Evolutionary conservation across 805 yeast genomes (phyloP).

Genomic region (Barnettozyma botsteinii): DNA sequence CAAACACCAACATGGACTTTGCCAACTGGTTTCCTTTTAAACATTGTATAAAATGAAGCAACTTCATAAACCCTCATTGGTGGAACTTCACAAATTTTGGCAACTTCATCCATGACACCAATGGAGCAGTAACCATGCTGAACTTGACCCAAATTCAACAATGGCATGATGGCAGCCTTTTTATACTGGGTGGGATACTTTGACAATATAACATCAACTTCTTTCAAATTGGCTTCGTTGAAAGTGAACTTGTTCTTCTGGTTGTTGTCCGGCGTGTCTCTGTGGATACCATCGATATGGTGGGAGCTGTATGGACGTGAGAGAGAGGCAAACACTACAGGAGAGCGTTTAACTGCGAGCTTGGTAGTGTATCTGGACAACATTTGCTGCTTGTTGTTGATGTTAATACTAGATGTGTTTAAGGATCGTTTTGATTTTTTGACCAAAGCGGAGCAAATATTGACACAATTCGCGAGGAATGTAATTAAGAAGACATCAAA

Average conservation of each 20-base stretch:
- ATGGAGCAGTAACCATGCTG: slow-evolving; percentile 83
- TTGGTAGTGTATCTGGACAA: not conserved
- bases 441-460: too few relatives aligned
- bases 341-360: not conserved
- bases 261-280: slow-evolving; percentile 66
- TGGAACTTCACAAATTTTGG: slow-evolving; percentile 78
- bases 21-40: slow-evolving; percentile 81
- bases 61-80: slow-evolving; percentile 94
- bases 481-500: too few relatives aligned
- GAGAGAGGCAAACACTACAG: not conserved
- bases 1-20: slow-evolving; percentile 79
- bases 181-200: slow-evolving; percentile 85
- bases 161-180: slow-evolving; percentile 85
- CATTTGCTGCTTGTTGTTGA: too few relatives aligned
- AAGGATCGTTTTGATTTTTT: too few relatives aligned
- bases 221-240: slow-evolving; percentile 51
- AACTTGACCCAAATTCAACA: slow-evolving; percentile 81
- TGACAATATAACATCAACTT: slow-evolving; percentile 69
- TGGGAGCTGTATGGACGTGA: slow-evolving; percentile 6
- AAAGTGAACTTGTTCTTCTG: slow-evolving; percentile 68
- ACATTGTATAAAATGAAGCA: slow-evolving; percentile 90
- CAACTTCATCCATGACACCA: slow-evolving; percentile 86
- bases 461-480: too few relatives aligned
- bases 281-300: slow-evolving; percentile 46
- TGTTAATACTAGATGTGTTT: too few relatives aligned